Percentiles rank a stretch among this genome's conserved stretches.
Evolutionary conservation across 1,139 yeast species (phyloP).

Genomic region (Candida glucosophila): DNA sequence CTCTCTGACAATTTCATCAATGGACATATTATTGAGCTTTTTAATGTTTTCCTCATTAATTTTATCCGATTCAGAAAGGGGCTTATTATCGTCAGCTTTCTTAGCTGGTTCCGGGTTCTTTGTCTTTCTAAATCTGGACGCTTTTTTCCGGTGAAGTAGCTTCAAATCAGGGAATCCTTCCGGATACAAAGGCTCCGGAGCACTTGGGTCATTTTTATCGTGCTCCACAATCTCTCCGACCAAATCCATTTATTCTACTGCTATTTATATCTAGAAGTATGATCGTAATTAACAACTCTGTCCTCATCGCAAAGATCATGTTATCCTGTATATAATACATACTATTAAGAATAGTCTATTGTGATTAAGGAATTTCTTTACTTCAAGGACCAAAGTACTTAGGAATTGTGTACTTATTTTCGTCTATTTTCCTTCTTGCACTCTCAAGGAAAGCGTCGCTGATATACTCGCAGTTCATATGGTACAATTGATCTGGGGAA

Average conservation of each 20-base stretch:
- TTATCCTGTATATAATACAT: too few relatives aligned
- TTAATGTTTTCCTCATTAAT: slow-evolving; percentile 73
- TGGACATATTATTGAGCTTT: slow-evolving; percentile 53
- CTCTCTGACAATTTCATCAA: slow-evolving; percentile 57
- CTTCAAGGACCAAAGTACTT: too few relatives aligned
- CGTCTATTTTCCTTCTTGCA: too few relatives aligned
- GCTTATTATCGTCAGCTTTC: slow-evolving; percentile 3
- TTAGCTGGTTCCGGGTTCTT: slow-evolving; percentile 1
- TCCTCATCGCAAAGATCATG: too few relatives aligned
- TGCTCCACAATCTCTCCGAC: slow-evolving; percentile 73
- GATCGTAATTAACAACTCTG: too few relatives aligned
- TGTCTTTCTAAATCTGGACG: slow-evolving; percentile 16
- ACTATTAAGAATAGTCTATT: too few relatives aligned
- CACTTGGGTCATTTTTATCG: slow-evolving; percentile 33
- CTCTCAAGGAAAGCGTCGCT: too few relatives aligned
- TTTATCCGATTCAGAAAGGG: slow-evolving; percentile 52
- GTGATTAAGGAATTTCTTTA: too few relatives aligned
- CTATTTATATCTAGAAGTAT: too few relatives aligned
- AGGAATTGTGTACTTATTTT: too few relatives aligned
- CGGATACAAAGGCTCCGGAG: slow-evolving; percentile 12
- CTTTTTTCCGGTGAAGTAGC: slow-evolving; percentile 13
- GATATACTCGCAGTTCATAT: too few relatives aligned
- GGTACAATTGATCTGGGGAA: too few relatives aligned
- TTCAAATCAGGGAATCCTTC: slow-evolving; percentile 39
- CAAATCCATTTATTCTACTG: slow-evolving; percentile 52